These are phyloP conservation scores for Thalassiosira profunda DNA, from an alignment of 108 stramenopile genomes.

Conservation along the genomic window DNA sequence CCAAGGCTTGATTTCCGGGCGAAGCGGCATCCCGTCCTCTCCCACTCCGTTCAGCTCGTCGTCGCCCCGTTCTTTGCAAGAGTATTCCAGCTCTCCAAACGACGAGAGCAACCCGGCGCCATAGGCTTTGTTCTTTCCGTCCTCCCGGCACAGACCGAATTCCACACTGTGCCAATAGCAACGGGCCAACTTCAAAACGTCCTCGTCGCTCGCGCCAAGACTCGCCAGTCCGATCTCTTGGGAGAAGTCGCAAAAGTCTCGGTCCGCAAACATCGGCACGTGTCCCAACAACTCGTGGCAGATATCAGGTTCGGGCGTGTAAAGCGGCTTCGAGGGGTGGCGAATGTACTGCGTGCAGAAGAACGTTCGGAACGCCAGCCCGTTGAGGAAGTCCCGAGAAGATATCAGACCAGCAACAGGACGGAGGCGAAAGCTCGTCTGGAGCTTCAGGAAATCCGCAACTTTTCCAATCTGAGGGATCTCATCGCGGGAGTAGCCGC, in stretches of 20 bases:
- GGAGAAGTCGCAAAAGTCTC: conserved; percentile 96
- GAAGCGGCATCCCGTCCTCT: conserved; percentile 24
- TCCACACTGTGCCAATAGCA: conserved; percentile 98
- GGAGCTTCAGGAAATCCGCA: conserved; percentile 74
- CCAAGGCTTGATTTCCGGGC: conserved; percentile 91
- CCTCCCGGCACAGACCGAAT: conserved; percentile 93
- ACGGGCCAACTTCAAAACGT: conserved; percentile 84
- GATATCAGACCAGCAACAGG: conserved; percentile 96
- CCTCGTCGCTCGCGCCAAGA: conserved; percentile 95
- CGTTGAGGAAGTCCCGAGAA: conserved; percentile 97
- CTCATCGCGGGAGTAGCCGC: conserved; percentile 79
- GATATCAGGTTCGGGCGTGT: conserved; percentile 98
- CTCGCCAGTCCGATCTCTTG: conserved; percentile 97
- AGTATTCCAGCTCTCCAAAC: conserved; percentile 97
- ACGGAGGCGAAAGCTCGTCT: conserved; percentile 88
- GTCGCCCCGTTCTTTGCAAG: conserved; percentile 69
- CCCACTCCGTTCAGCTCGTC: conserved; percentile 25
- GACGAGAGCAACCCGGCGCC: conserved; percentile 97
- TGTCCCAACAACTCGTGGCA: conserved; percentile 80
- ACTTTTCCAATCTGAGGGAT: conserved; percentile 94
- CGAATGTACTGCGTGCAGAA: conserved; percentile 98
- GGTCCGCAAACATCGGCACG: conserved; percentile 97
- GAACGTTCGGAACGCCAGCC: conserved; percentile 95
- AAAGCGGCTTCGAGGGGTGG: conserved; percentile 84
- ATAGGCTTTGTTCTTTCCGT: conserved; percentile 91